Conservation (phyloP, 495 filamentous ascomycete genomes). For the Lasiosphaeris hirsuta region DNA sequence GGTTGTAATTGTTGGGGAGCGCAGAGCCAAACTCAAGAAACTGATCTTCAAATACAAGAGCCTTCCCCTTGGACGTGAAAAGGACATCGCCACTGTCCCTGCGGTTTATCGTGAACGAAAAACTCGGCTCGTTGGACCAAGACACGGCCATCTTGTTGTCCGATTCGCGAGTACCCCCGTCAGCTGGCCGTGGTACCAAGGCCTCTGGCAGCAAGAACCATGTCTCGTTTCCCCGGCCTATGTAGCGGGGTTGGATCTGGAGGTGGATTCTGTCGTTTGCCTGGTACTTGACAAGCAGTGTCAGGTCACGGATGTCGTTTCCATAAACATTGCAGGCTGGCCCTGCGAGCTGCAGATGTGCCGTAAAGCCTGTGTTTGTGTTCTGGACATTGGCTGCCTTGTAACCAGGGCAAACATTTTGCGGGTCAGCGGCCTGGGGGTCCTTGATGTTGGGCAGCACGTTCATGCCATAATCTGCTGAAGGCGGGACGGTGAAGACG, state of each 20-base stretch:
- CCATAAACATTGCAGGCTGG: conserved; percentile 70
- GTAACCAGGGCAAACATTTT: conserved; percentile 75
- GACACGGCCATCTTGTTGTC: conserved; percentile 55
- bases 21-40: conserved; percentile 72
- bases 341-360: conserved; percentile 64
- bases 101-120: conserved; percentile 68
- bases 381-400: conserved; percentile 58
- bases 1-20: conserved; percentile 67
- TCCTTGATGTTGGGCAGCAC: conserved; percentile 71
- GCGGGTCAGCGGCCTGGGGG: conserved; percentile 66
- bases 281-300: conserved; percentile 69
- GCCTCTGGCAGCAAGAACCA: conserved; percentile 65
- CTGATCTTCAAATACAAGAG: conserved; percentile 75
- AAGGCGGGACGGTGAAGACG: conserved; percentile 48
- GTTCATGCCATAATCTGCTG: conserved; percentile 52
- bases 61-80: conserved; percentile 67
- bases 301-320: conserved; percentile 61
- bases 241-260: conserved; percentile 66
- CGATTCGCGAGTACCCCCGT: conserved; percentile 36
- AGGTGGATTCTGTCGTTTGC: conserved; percentile 69
- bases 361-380: conserved; percentile 49
- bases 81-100: conserved; percentile 61
- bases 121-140: conserved; percentile 62
- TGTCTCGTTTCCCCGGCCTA: conserved; percentile 60
- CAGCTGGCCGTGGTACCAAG: conserved; percentile 56